A percentile compares a stretch with the other conserved stretches of the same genome.
Evolutionary conservation across 2,329 filamentous ascomycete species (phyloP).

Genomic region (Pseudocercospora ulei): DNA sequence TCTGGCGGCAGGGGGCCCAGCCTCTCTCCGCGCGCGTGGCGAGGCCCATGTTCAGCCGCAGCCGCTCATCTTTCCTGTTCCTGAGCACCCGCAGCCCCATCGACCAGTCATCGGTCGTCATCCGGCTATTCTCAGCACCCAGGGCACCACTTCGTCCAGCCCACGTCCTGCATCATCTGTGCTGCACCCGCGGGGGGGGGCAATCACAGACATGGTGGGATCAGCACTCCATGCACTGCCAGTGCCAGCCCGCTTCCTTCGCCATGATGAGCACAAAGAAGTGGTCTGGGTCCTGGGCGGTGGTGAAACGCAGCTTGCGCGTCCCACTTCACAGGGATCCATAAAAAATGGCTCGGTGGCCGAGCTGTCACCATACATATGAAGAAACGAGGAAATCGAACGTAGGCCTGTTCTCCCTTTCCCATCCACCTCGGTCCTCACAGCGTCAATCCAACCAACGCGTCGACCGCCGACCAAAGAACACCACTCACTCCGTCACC

Average conservation of each 20-base stretch:
- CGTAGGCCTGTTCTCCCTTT: background rate
- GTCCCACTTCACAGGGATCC: constrained; percentile 1
- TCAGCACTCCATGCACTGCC: constrained; percentile 1
- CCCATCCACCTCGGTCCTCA: background rate
- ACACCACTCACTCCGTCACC: constrained; percentile 1
- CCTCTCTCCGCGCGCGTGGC: constrained; percentile 6
- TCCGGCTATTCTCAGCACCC: constrained; percentile 8
- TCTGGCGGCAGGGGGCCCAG: too few species aligned
- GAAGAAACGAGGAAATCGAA: background rate
- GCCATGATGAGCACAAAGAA: constrained; percentile 8
- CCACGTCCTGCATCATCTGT: constrained; percentile 5
- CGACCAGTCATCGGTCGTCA: constrained; percentile 2
- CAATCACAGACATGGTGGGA: constrained; percentile 7
- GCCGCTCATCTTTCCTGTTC: constrained; percentile 6
- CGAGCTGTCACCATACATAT: constrained; percentile 9
- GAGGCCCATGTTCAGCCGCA: constrained; percentile 10
- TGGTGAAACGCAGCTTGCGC: constrained; percentile 16
- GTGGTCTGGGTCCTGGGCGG: constrained; percentile 11
- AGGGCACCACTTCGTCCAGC: too few species aligned
- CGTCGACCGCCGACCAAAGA: constrained; percentile 7
- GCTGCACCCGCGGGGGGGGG: constrained; percentile 1
- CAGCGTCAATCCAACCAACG: too few species aligned
- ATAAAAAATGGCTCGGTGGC: too few species aligned
- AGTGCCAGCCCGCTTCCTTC: too few species aligned
- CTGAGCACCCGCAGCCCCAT: constrained; percentile 2